Evolutionary conservation across 1,284 basidiomycete species (phyloP).

Genomic region (Ceratobasidium theobromae): DNA sequence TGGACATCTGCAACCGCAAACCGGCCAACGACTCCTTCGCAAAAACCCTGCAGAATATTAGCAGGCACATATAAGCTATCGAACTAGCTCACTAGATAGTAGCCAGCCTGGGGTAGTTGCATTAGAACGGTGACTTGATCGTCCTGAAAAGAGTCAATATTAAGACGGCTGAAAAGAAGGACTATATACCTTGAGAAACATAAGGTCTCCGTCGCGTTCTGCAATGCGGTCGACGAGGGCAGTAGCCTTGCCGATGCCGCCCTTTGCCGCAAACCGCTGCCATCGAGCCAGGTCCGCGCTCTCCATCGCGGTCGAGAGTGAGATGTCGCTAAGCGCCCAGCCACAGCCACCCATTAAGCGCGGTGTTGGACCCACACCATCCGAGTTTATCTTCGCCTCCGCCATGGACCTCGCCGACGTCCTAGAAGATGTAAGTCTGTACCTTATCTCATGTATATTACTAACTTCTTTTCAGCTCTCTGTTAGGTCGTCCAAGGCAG

Average conservation of each 20-base stretch:
- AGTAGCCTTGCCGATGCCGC: conserved; percentile 75
- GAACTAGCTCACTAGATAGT: conserved; percentile 58
- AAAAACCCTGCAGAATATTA: conserved; percentile 61
- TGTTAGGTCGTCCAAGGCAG: conserved; percentile 37
- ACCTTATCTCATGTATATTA: conserved; percentile 29
- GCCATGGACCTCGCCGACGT: conserved; percentile 44
- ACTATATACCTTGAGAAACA: conserved; percentile 77
- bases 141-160: conserved; percentile 50
- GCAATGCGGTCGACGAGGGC: conserved; percentile 76
- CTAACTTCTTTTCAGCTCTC: conserved; percentile 51
- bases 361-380: not conserved
- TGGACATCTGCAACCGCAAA: conserved; percentile 69
- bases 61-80: not conserved
- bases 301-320: conserved; percentile 53
- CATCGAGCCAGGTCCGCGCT: conserved; percentile 70
- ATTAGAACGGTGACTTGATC: conserved; percentile 82
- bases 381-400: not conserved
- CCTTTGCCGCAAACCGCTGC: conserved; percentile 78
- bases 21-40: conserved; percentile 88
- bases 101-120: conserved; percentile 59
- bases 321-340: not conserved
- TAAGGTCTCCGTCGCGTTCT: conserved; percentile 74
- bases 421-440: conserved; percentile 60
- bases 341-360: not conserved
- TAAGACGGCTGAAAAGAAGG: not conserved